phyloP scores from a whole-genome alignment of 129 eudicot genomes.

The Tagetes erecta region DNA sequence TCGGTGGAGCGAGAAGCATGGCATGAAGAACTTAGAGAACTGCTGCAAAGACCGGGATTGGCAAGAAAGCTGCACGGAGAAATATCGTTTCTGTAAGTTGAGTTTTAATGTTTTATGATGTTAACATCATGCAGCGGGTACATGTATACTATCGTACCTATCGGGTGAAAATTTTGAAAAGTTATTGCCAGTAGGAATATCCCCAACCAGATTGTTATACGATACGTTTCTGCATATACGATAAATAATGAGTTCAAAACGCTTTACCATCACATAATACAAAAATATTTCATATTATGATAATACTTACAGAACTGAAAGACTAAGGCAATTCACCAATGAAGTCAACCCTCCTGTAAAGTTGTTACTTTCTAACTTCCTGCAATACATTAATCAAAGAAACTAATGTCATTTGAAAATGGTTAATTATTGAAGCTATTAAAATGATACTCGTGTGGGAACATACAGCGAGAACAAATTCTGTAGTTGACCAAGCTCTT shows the following conservation, averaged over 20 bases:
- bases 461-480: constrained; percentile 82
- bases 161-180: constrained; percentile 94
- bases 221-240: constrained; percentile 72
- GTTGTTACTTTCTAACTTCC: constrained; percentile 78
- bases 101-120: neutral
- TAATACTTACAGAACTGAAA: constrained; percentile 63
- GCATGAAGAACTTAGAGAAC: constrained; percentile 65
- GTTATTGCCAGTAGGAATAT: constrained; percentile 75
- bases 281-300: neutral
- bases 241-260: neutral
- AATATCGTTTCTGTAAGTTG: constrained; percentile 4
- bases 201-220: constrained; percentile 75
- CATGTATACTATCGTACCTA: constrained; percentile 43
- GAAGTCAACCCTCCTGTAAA: constrained; percentile 76
- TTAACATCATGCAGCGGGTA: neutral
- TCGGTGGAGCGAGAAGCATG: constrained; percentile 58
- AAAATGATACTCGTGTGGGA: neutral
- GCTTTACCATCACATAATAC: neutral
- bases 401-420: neutral
- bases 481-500: constrained; percentile 92
- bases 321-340: constrained; percentile 77
- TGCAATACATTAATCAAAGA: constrained; percentile 31
- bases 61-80: constrained; percentile 58
- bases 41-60: constrained; percentile 83
- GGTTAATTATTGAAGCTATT: neutral